These are phyloP conservation scores for Hemisphaericaspora lyxosophila DNA, from an alignment of 1,139 yeast species.

Conservation along the genomic window DNA sequence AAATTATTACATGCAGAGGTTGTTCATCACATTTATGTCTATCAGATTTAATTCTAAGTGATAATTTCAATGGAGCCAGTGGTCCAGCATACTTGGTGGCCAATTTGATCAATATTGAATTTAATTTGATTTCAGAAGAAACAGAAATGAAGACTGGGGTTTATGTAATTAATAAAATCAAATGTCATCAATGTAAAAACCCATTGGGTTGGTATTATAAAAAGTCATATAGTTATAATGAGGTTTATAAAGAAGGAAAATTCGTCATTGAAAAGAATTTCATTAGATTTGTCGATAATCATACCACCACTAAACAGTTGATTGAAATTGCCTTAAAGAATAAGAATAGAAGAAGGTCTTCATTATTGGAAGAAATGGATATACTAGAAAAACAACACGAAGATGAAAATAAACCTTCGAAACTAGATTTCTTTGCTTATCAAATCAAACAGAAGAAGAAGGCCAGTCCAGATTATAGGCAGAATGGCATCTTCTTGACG, in stretches of 20 bases:
- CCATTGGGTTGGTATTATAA: constrained; percentile 80
- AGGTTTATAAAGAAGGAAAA: constrained; percentile 76
- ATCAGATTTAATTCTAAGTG: constrained; percentile 45
- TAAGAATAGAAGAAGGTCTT: constrained; percentile 27
- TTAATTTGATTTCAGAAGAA: constrained; percentile 33
- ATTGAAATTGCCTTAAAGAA: constrained; percentile 30
- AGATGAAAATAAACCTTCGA: neutral
- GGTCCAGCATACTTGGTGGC: constrained; percentile 57
- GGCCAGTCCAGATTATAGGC: constrained; percentile 3
- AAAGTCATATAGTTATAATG: constrained; percentile 52
- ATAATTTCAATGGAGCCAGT: constrained; percentile 50
- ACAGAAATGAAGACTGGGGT: constrained; percentile 68
- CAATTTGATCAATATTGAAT: constrained; percentile 42
- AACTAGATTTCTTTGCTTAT: constrained; percentile 3
- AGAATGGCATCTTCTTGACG: constrained; percentile 11
- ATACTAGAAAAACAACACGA: constrained; percentile 1
- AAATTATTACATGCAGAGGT: constrained; percentile 49
- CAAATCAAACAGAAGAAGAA: constrained; percentile 9
- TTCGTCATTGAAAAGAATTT: constrained; percentile 63
- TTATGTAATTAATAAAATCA: constrained; percentile 62
- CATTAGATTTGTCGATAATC: constrained; percentile 25
- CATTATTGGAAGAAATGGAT: constrained; percentile 16
- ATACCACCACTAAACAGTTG: constrained; percentile 26
- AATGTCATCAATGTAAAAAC: constrained; percentile 63
- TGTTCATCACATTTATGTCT: constrained; percentile 57